Base-by-base conservation (phyloP, 169 alveolate genomes). In the Cryptosporidium viatorum region DNA sequence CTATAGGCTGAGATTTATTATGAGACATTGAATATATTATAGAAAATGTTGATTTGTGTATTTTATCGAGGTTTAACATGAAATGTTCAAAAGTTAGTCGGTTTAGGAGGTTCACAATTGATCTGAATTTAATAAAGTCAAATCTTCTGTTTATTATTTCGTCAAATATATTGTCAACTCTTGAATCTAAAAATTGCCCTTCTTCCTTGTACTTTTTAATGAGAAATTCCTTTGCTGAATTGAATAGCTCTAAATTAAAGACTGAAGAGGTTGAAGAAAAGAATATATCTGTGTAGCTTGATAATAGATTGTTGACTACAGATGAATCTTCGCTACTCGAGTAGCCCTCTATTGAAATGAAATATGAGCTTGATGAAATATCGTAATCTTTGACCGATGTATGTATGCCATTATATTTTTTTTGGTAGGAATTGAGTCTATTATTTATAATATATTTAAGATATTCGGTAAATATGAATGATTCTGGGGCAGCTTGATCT, bases 61-160 rank as follows among this genome's bases (percentile, higher is more conserved):
- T 16, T 33, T 73, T 52, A 1, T 31, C 18, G 31, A 73, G 31
- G 23, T 52, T 52, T 18, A 16, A 31, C 0, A 6, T 29, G n/a
- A 73, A 51, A 35, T 23, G 6, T 0, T 5, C 23, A 59, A 73
- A 73, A 9, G 68, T 73, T 1, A 73, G 39, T 5, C n/a, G 43
- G 3, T 33, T 14, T n/a, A 73, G 55, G 12, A 73, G 37, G n/a
- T 16, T 31, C 2, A 18, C 33, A 21, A 35, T 37, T 14, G 59
- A 52, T 23, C 86, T 73, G 35, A 23, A 73, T 58, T 35, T 73
- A 10, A 21, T 21, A 31, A 73, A 73, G n/a, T 51, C 70, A 26
- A 33, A 55, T 55, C 86, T 73, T 14, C 37, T 23, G 41, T 73
- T 73, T 0, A 31, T 9, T 3, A 73, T 73, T 59, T 73, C 86